phyloP scores from a whole-genome alignment of 2,329 filamentous ascomycete species.

The Diaporthe sp. region DNA sequence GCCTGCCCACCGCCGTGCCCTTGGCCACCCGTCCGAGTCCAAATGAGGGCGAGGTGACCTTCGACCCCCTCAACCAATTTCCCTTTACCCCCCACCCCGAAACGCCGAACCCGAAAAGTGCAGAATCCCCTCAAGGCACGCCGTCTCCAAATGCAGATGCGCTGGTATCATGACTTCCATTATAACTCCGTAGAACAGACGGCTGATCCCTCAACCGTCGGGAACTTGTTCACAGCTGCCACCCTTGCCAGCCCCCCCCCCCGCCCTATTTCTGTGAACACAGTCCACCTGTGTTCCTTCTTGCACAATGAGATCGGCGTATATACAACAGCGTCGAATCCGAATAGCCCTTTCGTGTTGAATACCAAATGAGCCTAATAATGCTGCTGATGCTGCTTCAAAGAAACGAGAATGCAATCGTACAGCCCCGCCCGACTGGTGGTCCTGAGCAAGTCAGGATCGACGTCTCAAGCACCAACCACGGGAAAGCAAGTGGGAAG shows the following conservation, averaged over 20 bases:
- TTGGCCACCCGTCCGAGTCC: not conserved
- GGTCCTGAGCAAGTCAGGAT: not conserved
- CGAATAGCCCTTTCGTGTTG: slow-evolving; percentile 12
- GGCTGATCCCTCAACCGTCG: not conserved
- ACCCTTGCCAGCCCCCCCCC: not conserved
- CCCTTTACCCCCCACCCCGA: not conserved
- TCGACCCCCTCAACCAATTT: not conserved
- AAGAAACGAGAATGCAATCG: slow-evolving; percentile 25
- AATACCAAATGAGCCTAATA: slow-evolving; percentile 17
- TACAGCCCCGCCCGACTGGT: slow-evolving; percentile 21
- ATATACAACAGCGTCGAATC: slow-evolving; percentile 24
- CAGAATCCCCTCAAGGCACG: slow-evolving; percentile 20
- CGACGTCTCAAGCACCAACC: slow-evolving; percentile 3
- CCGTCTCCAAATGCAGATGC: slow-evolving; percentile 26
- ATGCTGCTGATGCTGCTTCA: slow-evolving; percentile 10
- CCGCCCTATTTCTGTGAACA: not conserved
- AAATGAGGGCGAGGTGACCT: not conserved
- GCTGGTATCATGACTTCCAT: slow-evolving; percentile 28
- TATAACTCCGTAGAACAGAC: slow-evolving; percentile 25
- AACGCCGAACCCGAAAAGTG: slow-evolving; percentile 16
- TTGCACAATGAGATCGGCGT: slow-evolving; percentile 15
- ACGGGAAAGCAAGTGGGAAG: slow-evolving; percentile 7
- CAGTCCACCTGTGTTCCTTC: slow-evolving; percentile 3
- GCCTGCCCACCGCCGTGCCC: not conserved
- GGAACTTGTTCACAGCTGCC: slow-evolving; percentile 11